Conservation (phyloP, 106 monocot genomes). For the Allium fistulosum region DNA sequence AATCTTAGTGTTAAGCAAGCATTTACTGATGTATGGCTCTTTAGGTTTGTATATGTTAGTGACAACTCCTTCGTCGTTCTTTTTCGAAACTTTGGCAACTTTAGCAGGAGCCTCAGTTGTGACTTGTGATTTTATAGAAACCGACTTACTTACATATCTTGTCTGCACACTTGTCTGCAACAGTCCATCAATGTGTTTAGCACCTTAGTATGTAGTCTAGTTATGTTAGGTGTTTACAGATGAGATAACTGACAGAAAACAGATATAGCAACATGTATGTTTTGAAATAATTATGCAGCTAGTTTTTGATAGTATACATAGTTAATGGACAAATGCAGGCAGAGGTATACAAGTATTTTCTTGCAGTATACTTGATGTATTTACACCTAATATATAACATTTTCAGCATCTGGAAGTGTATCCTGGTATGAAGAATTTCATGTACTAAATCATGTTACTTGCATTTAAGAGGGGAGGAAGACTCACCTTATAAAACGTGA, state of each 20-base stretch:
- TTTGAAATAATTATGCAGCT: not conserved
- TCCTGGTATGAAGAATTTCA: not conserved
- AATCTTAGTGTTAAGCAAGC: slow-evolving; percentile 97
- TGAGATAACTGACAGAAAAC: not conserved
- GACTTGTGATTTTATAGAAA: slow-evolving; percentile 39
- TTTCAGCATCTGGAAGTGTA: not conserved
- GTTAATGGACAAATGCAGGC: no score
- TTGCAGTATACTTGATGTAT: no score
- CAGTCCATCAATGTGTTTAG: not conserved
- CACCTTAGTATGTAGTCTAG: not conserved
- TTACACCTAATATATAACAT: no score
- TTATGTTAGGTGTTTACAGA: not conserved
- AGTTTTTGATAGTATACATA: not conserved
- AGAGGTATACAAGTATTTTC: no score
- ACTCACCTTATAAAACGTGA: slow-evolving; percentile 31
- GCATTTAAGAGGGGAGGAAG: not conserved
- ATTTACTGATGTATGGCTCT: slow-evolving; percentile 59
- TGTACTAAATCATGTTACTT: not conserved
- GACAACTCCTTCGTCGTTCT: slow-evolving; percentile 77
- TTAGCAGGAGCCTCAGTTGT: slow-evolving; percentile 68
- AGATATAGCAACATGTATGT: not conserved
- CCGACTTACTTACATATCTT: slow-evolving; percentile 8
- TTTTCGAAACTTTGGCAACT: slow-evolving; percentile 62
- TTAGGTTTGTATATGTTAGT: slow-evolving; percentile 89
- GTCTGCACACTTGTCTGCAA: slow-evolving; percentile 20